Conservation (phyloP, 1,139 yeast genomes). For the Sugiyamaella xylanicola region DNA sequence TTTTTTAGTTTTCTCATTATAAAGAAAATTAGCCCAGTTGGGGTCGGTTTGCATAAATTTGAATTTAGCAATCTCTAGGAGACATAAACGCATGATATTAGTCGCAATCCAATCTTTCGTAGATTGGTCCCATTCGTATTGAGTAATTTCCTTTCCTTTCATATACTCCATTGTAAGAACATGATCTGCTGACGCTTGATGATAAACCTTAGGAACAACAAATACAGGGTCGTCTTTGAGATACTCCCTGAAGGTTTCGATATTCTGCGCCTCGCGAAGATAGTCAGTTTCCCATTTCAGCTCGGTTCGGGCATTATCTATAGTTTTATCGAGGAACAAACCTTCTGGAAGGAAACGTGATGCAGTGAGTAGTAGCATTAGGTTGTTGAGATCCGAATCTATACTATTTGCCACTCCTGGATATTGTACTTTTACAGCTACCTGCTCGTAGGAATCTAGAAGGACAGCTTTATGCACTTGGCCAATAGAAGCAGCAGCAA, state of each 20-base stretch:
- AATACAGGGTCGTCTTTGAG: conserved; percentile 68
- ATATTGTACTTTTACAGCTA: conserved; percentile 95
- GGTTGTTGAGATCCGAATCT: conserved; percentile 88
- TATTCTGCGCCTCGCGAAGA: conserved; percentile 80
- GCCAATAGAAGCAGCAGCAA: conserved; percentile 98
- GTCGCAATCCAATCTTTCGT: conserved; percentile 81
- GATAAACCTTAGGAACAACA: conserved; percentile 78
- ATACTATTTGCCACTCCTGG: conserved; percentile 97
- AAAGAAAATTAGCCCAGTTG: conserved; percentile 96
- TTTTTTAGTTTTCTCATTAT: conserved; percentile 63
- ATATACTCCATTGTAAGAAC: conserved; percentile 89
- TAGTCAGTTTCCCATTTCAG: conserved; percentile 98
- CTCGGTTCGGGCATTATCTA: conserved; percentile 90
- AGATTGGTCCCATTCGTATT: conserved; percentile 73
- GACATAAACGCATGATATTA: conserved; percentile 81
- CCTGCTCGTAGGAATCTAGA: conserved; percentile 54
- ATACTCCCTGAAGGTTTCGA: conserved; percentile 67
- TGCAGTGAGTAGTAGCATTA: conserved; percentile 79
- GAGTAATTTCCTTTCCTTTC: conserved; percentile 80
- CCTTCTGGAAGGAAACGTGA: conserved; percentile 89
- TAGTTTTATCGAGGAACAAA: conserved; percentile 83
- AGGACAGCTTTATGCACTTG: conserved; percentile 90
- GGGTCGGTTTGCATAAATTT: conserved; percentile 98
- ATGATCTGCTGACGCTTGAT: conserved; percentile 75
- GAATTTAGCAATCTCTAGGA: conserved; percentile 80